These are phyloP conservation scores for Pseudogymnoascus sp. DNA, from an alignment of 2,329 filamentous ascomycete species.

Conservation along the genomic window DNA sequence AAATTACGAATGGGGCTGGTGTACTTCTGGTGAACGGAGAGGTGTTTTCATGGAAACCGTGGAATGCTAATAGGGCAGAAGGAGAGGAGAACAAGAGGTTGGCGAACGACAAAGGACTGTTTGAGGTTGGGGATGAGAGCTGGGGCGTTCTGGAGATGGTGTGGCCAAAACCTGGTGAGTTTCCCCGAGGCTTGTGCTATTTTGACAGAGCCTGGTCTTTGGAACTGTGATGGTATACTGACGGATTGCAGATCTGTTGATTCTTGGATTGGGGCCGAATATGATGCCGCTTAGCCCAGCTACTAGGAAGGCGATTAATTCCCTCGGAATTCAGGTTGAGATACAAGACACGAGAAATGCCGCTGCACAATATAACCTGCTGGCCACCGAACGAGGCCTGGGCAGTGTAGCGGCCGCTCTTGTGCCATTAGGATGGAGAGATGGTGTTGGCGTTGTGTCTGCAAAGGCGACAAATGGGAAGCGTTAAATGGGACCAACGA, in stretches of 20 bases:
- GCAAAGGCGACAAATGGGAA: neutral
- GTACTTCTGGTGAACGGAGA: conserved; percentile 77
- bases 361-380: conserved; percentile 84
- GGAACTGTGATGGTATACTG: neutral
- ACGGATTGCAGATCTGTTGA: conserved; percentile 60
- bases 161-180: conserved; percentile 81
- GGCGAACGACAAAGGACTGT: conserved; percentile 70
- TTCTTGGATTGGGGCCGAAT: conserved; percentile 74
- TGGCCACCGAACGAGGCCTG: conserved; percentile 89
- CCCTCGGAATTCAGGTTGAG: conserved; percentile 77
- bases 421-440: conserved; percentile 77
- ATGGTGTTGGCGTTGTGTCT: conserved; percentile 32
- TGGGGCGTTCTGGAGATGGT: conserved; percentile 71
- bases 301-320: conserved; percentile 63
- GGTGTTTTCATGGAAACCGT: conserved; percentile 82
- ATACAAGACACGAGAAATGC: conserved; percentile 90
- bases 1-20: conserved; percentile 60
- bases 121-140: conserved; percentile 61
- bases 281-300: conserved; percentile 70
- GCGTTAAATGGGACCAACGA: neutral
- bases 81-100: conserved; percentile 37
- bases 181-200: neutral
- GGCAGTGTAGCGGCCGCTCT: conserved; percentile 78
- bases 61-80: conserved; percentile 43
- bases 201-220: neutral